Base-by-base conservation (phyloP, 208 protist species). In the Porcisia hertigi region DNA sequence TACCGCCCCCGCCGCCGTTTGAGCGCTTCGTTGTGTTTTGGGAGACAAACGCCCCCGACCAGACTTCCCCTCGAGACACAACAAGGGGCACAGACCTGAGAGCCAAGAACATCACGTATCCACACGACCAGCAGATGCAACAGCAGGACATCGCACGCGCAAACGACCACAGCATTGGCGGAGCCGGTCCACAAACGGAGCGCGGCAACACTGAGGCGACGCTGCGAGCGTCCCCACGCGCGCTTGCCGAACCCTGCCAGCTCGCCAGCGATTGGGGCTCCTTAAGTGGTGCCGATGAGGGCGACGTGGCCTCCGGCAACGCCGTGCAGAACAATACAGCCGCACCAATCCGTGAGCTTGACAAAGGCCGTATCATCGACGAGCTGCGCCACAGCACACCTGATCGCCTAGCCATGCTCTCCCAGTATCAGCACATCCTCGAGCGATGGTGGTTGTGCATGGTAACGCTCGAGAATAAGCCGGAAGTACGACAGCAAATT, bases 371-470 rank as follows among this genome's bases (percentile, higher is more conserved):
- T 47, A 25, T n/a, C 25, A 20, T 18, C 53, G 43, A 47, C 20
- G 54, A 49, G 25, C 41, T 55, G 60, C 1, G 9, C 62, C 60
- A 66, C 45, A 36, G 39, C 16, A 23, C 34, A 25, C 54, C 69
- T n/a, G 77, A 81, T 45, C 69, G 71, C 0, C 47, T 52, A 2
- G 71, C 71, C 9, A 59, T 81, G 55, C 55, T 66, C 0, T 45
- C 69, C 55, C 77, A 81, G 71, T 81, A 81, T 71, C 77, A 47
- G 54, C 71, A 53, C 30, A 72, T 76, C 54, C 71, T 81, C 34
- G 77, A 81, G 49, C 77, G 77, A 25, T 81, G 77, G 77, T 81
- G 77, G 77, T 20, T 60, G n/a, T 73, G 73, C 71, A 81, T 73
- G 77, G 43, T 58, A 7, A 53, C 73, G n/a, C 76, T 81, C 45